Evolutionary conservation across 176 grass and related monocot species (phyloP), one percentile per base, ranked within the genome.

Genomic region (Calamus simplicifolius): DNA sequence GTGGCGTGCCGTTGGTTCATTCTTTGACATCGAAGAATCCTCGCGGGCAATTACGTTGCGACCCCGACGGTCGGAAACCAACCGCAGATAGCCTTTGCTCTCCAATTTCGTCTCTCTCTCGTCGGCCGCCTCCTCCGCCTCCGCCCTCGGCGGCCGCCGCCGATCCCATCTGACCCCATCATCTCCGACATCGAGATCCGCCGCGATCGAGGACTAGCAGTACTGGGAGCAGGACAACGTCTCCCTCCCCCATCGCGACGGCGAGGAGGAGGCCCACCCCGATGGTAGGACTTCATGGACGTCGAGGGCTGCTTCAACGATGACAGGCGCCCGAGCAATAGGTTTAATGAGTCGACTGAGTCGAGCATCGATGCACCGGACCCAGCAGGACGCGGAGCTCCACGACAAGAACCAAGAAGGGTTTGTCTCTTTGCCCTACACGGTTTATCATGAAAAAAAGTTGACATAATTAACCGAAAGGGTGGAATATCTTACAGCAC

Each of bases 281-380:
- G 85, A 80, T 95, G 89, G 81, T 85, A 95, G 79, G 81, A 82
- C 29, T 89, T 85, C 78, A 70, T 95, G 62, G 78, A 89, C 21
- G 89, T 85, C 51, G 81, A 95, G 5, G 21, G 21, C 21, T 76
- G 63, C 12, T 23, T 23, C 21, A 23, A 23, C 21, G 21, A 23
- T 23, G 21, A 23, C 21, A 23, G 21, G 21, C 21, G 21, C 21
- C 90, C 85, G 29, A 57, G 62, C 50, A 85, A 95, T 62, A 82
- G 82, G 1, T 77, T 82, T 54, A 72, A 85, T 1, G 89, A 95
- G 72, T 81, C 89, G 50, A 51, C 55, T 51, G 57, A 54, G 25
- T 89, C 85, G 89, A 87, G 82, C 31, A 67, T 95, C 72, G 75
- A 67, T 82, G 61, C 79, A 95, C 30, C 81, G 81, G 59, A 79